Percentiles rank a stretch among this genome's conserved stretches.
These are phyloP conservation scores for Caloboletus firmus DNA, from an alignment of 1,284 basidiomycete species.

Conservation along the genomic window DNA sequence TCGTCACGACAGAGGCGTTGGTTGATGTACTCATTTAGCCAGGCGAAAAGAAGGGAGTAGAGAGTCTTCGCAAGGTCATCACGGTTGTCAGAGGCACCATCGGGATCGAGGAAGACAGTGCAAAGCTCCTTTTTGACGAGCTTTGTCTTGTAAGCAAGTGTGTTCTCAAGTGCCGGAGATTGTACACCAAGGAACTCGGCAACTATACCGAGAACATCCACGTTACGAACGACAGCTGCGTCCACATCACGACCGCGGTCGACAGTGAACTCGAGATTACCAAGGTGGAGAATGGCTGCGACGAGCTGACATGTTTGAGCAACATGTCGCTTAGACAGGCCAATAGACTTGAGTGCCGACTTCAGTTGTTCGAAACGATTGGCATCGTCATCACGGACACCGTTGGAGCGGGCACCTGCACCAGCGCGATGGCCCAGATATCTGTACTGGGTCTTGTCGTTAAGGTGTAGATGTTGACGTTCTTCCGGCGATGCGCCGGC, in stretches of 20 bases:
- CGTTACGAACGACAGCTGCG: constrained; percentile 83
- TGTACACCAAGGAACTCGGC: constrained; percentile 91
- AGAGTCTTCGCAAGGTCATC: constrained; percentile 93
- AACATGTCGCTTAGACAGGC: constrained; percentile 89
- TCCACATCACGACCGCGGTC: constrained; percentile 83
- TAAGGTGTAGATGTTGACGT: constrained; percentile 80
- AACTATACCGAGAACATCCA: constrained; percentile 76
- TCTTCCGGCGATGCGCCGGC: constrained; percentile 89
- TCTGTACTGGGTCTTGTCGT: constrained; percentile 76
- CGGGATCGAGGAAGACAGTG: constrained; percentile 93
- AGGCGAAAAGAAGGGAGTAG: constrained; percentile 93
- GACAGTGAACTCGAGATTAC: constrained; percentile 91
- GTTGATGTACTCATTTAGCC: constrained; percentile 97
- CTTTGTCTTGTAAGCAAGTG: constrained; percentile 90
- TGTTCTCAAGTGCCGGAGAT: constrained; percentile 72
- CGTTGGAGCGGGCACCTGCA: constrained; percentile 41
- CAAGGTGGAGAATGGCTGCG: constrained; percentile 93
- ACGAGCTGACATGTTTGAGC: constrained; percentile 94
- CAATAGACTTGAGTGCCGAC: constrained; percentile 88
- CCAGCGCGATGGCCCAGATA: constrained; percentile 74
- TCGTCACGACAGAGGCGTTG: constrained; percentile 90
- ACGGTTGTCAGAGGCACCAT: constrained; percentile 88
- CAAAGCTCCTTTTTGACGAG: constrained; percentile 93
- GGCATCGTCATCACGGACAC: constrained; percentile 69
- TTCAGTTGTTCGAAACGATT: constrained; percentile 90